Conservation (phyloP, 805 yeast species). For the Metschnikowia dekortorum region DNA sequence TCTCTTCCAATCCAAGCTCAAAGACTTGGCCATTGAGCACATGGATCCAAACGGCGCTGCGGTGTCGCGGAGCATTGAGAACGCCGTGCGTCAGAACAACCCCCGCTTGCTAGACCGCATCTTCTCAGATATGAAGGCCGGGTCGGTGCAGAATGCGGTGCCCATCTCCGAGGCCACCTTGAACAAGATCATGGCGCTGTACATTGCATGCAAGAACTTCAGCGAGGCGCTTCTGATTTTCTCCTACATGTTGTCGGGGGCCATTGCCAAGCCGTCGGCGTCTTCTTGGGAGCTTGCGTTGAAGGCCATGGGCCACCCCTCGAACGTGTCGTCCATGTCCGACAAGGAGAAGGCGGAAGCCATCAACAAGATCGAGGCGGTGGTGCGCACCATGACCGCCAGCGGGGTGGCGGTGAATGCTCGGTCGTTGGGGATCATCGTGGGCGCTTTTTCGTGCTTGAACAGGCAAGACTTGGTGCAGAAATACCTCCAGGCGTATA, state of each 20-base stretch:
- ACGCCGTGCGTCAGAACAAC: constrained; percentile 18
- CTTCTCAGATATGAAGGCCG: constrained; percentile 24
- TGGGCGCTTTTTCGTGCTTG: constrained; percentile 45
- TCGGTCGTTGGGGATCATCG: constrained; percentile 44
- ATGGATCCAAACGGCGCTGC: constrained; percentile 33
- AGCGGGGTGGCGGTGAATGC: constrained; percentile 38
- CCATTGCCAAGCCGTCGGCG: constrained; percentile 37
- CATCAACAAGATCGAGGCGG: constrained; percentile 23
- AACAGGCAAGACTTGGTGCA: constrained; percentile 41
- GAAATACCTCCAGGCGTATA: constrained; percentile 29
- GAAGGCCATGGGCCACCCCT: constrained; percentile 41
- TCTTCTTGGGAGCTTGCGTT: constrained; percentile 58
- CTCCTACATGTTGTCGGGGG: constrained; percentile 42
- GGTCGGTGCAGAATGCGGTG: constrained; percentile 21
- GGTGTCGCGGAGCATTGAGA: constrained; percentile 22
- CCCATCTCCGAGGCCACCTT: constrained; percentile 40
- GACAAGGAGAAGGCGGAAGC: constrained; percentile 21
- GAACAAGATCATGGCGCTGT: constrained; percentile 44
- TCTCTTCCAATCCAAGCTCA: constrained; percentile 4
- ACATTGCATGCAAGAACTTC: constrained; percentile 31
- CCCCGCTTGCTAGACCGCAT: constrained; percentile 17
- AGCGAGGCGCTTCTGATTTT: constrained; percentile 44
- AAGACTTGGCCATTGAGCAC: constrained; percentile 15
- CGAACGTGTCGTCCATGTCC: constrained; percentile 24
- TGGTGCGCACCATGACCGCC: constrained; percentile 27